Percentiles rank a stretch among this genome's conserved stretches.
phyloP scores from a whole-genome alignment of 1,284 basidiomycete species.

The Ceratobasidium sp. region DNA sequence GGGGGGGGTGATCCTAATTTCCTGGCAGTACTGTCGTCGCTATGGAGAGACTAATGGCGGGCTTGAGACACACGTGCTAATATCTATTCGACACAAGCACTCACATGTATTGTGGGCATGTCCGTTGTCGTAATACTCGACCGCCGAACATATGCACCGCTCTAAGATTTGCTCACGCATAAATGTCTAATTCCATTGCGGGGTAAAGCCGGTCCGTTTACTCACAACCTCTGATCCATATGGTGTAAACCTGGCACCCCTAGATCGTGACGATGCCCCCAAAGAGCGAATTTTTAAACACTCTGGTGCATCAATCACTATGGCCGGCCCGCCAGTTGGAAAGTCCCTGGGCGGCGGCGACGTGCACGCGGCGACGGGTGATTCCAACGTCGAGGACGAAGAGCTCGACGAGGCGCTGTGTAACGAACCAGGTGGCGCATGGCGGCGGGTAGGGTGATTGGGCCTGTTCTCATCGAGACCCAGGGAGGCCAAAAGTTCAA shows the following conservation, averaged over 20 bases:
- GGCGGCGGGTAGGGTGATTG: slow-evolving; percentile 9
- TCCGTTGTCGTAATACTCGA: slow-evolving; percentile 23
- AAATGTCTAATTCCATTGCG: slow-evolving; percentile 10
- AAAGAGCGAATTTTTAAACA: slow-evolving; percentile 34
- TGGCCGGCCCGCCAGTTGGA: slow-evolving; percentile 14
- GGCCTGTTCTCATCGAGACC: slow-evolving; percentile 37
- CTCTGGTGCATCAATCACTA: slow-evolving; percentile 37
- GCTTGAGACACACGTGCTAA: neutral
- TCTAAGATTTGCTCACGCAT: slow-evolving; percentile 19
- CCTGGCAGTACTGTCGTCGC: slow-evolving; percentile 16
- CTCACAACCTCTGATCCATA: slow-evolving; percentile 38
- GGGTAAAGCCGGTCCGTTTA: neutral
- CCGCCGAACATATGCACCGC: slow-evolving; percentile 30
- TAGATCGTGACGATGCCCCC: slow-evolving; percentile 19
- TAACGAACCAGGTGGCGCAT: slow-evolving; percentile 14
- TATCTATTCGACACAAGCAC: neutral
- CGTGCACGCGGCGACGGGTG: slow-evolving; percentile 12
- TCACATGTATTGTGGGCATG: slow-evolving; percentile 37
- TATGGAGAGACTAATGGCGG: slow-evolving; percentile 26
- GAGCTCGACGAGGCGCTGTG: slow-evolving; percentile 19
- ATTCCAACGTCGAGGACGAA: slow-evolving; percentile 14
- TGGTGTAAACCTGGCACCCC: slow-evolving; percentile 33
- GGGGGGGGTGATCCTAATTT: slow-evolving; percentile 27
- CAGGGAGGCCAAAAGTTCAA: slow-evolving; percentile 43
- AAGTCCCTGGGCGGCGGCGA: slow-evolving; percentile 18